Conservation (phyloP, 805 yeast species). For the Candida qinlingensis region DNA sequence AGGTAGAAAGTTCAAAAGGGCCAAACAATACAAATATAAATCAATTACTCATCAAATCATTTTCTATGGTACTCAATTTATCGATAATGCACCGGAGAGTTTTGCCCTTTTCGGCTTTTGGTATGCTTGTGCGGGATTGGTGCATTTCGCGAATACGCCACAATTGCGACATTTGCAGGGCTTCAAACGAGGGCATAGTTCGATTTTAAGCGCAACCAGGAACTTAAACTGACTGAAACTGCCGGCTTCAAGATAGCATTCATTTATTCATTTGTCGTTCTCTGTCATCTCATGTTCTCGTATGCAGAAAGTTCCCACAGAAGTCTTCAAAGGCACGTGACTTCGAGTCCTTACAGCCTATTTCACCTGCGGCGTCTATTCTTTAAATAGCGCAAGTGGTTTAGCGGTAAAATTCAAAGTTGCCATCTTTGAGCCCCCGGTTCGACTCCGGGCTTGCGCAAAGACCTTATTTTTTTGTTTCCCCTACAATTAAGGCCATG, state of each 20-base stretch:
- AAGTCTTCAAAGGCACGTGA: too few relatives aligned
- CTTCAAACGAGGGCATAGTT: too few relatives aligned
- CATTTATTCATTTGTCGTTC: too few relatives aligned
- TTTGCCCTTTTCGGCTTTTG: neutral
- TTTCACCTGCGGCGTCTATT: neutral
- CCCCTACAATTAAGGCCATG: neutral
- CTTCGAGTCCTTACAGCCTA: too few relatives aligned
- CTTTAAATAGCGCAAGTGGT: conserved; percentile 29
- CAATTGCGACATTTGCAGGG: neutral
- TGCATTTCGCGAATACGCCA: too few relatives aligned
- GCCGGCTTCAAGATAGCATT: too few relatives aligned
- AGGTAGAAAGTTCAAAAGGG: neutral
- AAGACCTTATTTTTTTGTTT: neutral
- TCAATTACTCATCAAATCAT: neutral
- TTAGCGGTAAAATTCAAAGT: conserved; percentile 49
- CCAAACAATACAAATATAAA: neutral
- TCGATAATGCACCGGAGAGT: neutral
- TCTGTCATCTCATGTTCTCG: too few relatives aligned
- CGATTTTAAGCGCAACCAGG: too few relatives aligned
- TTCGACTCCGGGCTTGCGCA: conserved; percentile 43
- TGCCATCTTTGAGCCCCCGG: conserved; percentile 53
- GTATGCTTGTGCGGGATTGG: neutral
- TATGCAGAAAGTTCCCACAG: too few relatives aligned
- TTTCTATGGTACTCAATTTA: too few relatives aligned
- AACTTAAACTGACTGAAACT: too few relatives aligned